These are phyloP conservation scores for Backusella macrospora DNA, from an alignment of 192 early-diverging fungal species.

Conservation along the genomic window DNA sequence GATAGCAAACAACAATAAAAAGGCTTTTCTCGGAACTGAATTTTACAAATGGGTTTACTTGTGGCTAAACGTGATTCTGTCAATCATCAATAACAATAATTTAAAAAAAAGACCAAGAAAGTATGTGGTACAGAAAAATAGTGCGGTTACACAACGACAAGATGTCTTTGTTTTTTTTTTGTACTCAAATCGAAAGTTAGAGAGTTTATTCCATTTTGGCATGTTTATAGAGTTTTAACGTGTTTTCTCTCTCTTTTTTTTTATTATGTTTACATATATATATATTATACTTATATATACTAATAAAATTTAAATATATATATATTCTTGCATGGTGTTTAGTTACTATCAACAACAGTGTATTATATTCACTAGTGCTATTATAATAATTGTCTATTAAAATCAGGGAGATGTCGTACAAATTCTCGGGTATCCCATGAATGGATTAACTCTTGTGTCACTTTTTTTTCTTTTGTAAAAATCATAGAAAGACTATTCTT, in stretches of 20 bases:
- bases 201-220: neutral
- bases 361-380: neutral
- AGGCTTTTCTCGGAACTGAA: neutral
- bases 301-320: too few relatives aligned
- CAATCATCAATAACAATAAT: neutral
- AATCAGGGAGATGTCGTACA: neutral
- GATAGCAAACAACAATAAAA: neutral
- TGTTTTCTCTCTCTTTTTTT: neutral
- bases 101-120: neutral
- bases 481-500: neutral
- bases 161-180: neutral
- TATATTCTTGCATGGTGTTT: too few relatives aligned
- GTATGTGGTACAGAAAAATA: neutral
- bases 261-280: too few relatives aligned
- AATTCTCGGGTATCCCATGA: neutral
- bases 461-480: neutral
- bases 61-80: slow-evolving; percentile 3
- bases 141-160: neutral
- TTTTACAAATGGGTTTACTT: neutral
- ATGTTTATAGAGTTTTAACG: neutral
- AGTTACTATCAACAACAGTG: neutral
- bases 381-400: neutral
- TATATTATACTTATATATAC: too few relatives aligned
- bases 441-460: neutral
- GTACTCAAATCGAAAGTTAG: neutral